Base-by-base conservation (phyloP, 2,329 filamentous ascomycete genomes). In the Pseudocercospora fijiensis region DNA sequence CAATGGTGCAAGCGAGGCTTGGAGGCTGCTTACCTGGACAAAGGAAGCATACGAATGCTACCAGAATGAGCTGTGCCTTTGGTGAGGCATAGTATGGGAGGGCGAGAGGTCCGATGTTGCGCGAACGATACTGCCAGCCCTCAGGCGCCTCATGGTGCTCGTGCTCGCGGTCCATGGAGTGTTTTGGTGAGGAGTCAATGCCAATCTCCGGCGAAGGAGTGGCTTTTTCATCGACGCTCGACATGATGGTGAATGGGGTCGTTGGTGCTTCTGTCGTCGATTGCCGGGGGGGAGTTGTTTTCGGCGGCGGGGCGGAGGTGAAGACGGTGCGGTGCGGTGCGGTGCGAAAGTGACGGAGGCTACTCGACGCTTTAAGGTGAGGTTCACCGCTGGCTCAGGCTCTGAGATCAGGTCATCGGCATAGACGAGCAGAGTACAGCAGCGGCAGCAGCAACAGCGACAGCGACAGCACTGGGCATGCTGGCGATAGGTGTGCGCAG, bases 21-120 rank as follows among this genome's bases (percentile, higher is more conserved):
- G 13, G 41, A 28, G 55, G 55, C 53, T 56, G 60, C 72, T 68
- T 65, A 76, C 74, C 81, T 52, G 82, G 82, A 68, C 82, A 84
- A 72, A 83, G 71, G 78, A 84, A 84, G 76, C 82, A 83, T 59
- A 83, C 81, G 49, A 83, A 77, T 47, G 81, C 79, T 28, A 83
- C 81, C 55, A 84, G 77, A 57, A 82, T 66, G 41, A 83, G 76
- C 74, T 83, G 82, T 11, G 77, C 71, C 24, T 79, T 76, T 22
- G 82, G 82, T 58, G 79, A 82, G 61, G 82, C 82, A 72, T 80
- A 83, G 77, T 78, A 82, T 28, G 81, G 80, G 53, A 83, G 67
- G 33, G 70, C 77, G 72, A 76, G 71, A 49, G 77, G 75, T 16
- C 78, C 74, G 55, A 83, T 64, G 67, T 72, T 79, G 64, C 77